A percentile compares a stretch with the other conserved stretches of the same genome.
Evolutionary conservation across 805 yeast species (phyloP).

Genomic region (Zygoascus biomembranicola): DNA sequence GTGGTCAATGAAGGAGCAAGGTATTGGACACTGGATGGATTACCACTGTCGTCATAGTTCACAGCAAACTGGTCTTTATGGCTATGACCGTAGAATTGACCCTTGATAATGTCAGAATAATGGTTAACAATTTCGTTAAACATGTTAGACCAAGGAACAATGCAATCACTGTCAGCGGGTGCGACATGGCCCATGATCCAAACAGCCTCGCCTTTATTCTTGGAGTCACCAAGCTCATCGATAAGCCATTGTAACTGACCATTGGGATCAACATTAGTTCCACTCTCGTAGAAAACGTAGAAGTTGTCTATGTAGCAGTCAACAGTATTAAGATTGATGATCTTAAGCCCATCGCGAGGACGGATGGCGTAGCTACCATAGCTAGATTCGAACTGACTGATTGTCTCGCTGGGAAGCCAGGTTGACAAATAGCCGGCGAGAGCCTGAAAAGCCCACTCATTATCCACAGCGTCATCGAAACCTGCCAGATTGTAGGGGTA

Average conservation of each 20-base stretch:
- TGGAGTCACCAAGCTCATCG: neutral
- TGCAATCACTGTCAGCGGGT: neutral
- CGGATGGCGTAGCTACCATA: neutral
- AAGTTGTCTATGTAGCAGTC: constrained; percentile 1
- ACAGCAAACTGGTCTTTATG: neutral
- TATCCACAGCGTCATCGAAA: neutral
- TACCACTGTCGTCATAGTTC: neutral
- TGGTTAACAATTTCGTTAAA: neutral
- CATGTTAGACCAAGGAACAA: neutral
- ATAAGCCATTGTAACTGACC: constrained; percentile 1
- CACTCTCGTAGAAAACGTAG: neutral
- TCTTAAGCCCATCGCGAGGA: neutral
- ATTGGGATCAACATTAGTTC: neutral
- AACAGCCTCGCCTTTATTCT: neutral
- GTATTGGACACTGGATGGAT: neutral
- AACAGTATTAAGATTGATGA: constrained; percentile 3
- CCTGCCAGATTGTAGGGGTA: neutral
- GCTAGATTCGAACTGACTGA: neutral
- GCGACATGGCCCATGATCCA: constrained; percentile 1
- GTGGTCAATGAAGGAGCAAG: neutral
- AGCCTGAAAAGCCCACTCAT: constrained; percentile 1
- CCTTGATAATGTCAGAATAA: neutral
- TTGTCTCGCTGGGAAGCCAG: neutral
- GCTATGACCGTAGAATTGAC: constrained; percentile 1
- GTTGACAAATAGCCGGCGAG: neutral